phyloP scores from a whole-genome alignment of 805 yeast species.

The Metschnikowia sp. region DNA sequence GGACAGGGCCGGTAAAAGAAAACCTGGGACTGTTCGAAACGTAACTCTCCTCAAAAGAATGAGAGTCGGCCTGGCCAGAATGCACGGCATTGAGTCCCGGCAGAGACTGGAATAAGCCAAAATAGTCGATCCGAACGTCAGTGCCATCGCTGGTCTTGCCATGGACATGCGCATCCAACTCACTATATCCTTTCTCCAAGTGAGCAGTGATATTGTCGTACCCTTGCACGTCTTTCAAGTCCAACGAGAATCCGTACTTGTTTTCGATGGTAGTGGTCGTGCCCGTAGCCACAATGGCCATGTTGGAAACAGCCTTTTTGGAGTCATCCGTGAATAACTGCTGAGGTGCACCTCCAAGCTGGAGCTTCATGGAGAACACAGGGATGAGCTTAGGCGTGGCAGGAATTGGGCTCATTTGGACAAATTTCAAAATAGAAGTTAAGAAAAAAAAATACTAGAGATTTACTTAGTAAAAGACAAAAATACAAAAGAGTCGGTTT shows the following conservation, averaged over 20 bases:
- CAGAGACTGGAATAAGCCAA: conserved; percentile 45
- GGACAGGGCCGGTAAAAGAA: conserved; percentile 39
- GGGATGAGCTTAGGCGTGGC: conserved; percentile 28
- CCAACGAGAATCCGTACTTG: conserved; percentile 30
- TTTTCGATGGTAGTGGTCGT: conserved; percentile 29
- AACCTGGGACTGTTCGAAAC: conserved; percentile 48
- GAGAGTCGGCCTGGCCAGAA: conserved; percentile 26
- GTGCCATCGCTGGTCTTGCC: conserved; percentile 44
- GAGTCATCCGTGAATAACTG: conserved; percentile 17
- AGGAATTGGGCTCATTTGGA: conserved; percentile 14
- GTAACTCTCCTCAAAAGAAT: conserved; percentile 45
- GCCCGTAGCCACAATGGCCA: conserved; percentile 27
- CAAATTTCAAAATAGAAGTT: neutral
- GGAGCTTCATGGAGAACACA: conserved; percentile 29
- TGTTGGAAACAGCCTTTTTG: conserved; percentile 18
- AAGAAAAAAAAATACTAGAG: neutral
- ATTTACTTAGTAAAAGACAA: too few species aligned
- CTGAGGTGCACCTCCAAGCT: conserved; percentile 21
- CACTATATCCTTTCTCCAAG: conserved; percentile 22
- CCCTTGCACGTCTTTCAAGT: conserved; percentile 33
- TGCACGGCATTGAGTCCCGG: conserved; percentile 37
- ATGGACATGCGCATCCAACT: conserved; percentile 50
- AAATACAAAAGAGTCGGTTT: too few species aligned
- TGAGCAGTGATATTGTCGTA: conserved; percentile 45
- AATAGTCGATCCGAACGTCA: conserved; percentile 42